phyloP scores from a whole-genome alignment of 2,329 filamentous ascomycete genomes.

The Dichotomopilus funicola region DNA sequence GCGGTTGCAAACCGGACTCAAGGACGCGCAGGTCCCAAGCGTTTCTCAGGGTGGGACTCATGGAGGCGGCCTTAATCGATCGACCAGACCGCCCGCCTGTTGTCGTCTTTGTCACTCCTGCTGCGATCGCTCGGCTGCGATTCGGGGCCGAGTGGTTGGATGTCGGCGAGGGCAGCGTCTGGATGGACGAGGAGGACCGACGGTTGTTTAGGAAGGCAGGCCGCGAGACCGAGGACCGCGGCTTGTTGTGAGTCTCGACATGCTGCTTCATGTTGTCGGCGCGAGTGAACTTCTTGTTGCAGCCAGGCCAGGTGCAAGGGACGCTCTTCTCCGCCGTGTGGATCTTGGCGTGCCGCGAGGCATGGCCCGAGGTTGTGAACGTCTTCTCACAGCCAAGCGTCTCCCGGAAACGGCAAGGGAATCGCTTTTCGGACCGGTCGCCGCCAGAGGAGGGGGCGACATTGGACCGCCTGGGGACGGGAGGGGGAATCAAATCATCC shows the following conservation, averaged over 20 bases:
- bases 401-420: slow-evolving; percentile 67
- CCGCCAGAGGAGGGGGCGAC: background rate
- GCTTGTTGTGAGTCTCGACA: slow-evolving; percentile 65
- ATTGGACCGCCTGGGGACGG: slow-evolving; percentile 30
- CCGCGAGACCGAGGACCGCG: slow-evolving; percentile 32
- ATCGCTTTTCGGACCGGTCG: slow-evolving; percentile 56
- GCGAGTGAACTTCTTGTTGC: slow-evolving; percentile 73
- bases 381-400: slow-evolving; percentile 67
- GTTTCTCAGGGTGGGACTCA: too few relatives aligned
- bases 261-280: slow-evolving; percentile 88
- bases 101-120: background rate
- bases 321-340: slow-evolving; percentile 77
- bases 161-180: slow-evolving; percentile 23
- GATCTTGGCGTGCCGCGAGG: slow-evolving; percentile 79
- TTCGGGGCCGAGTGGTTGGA: background rate
- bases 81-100: background rate
- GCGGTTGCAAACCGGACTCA: slow-evolving; percentile 23
- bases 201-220: background rate
- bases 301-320: slow-evolving; percentile 59
- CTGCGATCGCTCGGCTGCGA: background rate
- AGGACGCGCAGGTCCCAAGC: slow-evolving; percentile 44
- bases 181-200: background rate
- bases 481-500: slow-evolving; percentile 35
- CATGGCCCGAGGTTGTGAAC: slow-evolving; percentile 78
- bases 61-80: too few relatives aligned